Percentiles rank a stretch among this genome's conserved stretches.
phyloP scores from a whole-genome alignment of 345 rosid species.

The Moricandia arvensis region DNA sequence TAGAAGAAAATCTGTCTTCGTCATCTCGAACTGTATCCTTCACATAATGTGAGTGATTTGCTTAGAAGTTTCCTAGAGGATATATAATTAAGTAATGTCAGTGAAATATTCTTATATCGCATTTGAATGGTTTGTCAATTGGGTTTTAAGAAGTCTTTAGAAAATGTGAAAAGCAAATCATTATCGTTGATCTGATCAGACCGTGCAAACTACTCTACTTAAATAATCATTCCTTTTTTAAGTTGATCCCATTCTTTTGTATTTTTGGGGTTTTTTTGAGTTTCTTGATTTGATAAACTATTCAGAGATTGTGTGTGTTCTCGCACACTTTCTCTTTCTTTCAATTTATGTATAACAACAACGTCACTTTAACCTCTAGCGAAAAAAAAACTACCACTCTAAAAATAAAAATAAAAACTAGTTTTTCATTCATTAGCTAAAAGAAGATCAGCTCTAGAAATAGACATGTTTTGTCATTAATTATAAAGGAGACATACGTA shows the following conservation, averaged over 20 bases:
- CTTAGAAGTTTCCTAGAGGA: background rate
- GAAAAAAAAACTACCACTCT: background rate
- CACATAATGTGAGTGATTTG: background rate
- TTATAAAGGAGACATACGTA: constrained; percentile 24
- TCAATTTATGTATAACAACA: background rate
- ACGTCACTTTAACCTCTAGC: background rate
- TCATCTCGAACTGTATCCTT: background rate
- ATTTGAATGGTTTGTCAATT: background rate
- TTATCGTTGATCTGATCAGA: background rate
- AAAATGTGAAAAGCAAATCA: background rate
- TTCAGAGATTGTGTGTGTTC: background rate
- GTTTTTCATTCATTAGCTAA: background rate
- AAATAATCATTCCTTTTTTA: background rate
- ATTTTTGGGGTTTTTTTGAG: background rate
- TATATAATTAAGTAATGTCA: background rate
- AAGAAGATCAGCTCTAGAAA: background rate
- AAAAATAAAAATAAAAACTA: background rate
- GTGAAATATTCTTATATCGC: background rate
- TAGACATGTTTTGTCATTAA: background rate
- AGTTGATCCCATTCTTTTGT: background rate
- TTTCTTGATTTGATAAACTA: background rate
- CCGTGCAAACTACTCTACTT: background rate
- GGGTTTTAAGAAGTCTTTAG: background rate
- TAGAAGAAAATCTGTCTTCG: background rate
- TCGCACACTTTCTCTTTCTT: background rate